phyloP scores from a whole-genome alignment of 2,329 filamentous ascomycete genomes.

The Epichloe hybrida region DNA sequence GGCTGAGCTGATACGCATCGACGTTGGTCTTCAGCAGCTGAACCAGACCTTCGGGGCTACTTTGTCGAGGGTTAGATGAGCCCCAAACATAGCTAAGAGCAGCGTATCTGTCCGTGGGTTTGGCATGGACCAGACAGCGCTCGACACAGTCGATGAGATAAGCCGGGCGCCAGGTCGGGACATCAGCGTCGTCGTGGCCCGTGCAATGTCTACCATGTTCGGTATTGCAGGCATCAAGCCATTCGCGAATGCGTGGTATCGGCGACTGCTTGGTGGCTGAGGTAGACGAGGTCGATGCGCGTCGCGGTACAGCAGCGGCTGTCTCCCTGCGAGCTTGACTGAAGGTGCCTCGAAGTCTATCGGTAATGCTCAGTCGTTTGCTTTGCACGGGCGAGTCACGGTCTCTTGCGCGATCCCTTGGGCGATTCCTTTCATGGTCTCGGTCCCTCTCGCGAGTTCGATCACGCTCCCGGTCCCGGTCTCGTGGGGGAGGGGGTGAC shows the following conservation, averaged over 20 bases:
- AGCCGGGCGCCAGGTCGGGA: constrained; percentile 24
- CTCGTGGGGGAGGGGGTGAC: constrained; percentile 1
- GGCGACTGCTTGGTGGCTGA: constrained; percentile 20
- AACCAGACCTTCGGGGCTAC: constrained; percentile 13
- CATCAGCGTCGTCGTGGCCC: constrained; percentile 12
- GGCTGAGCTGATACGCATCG: constrained; percentile 19
- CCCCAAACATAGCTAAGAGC: constrained; percentile 35
- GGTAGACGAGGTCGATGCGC: constrained; percentile 16
- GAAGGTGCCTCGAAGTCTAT: constrained; percentile 23
- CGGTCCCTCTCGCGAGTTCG: constrained; percentile 1
- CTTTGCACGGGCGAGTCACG: constrained; percentile 15
- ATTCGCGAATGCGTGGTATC: constrained; percentile 25
- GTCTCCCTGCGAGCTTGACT: constrained; percentile 18
- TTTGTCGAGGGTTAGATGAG: constrained; percentile 13
- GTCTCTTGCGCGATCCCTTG: constrained; percentile 13
- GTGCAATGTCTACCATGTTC: constrained; percentile 28
- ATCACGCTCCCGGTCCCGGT: background rate
- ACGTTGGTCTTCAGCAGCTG: constrained; percentile 24
- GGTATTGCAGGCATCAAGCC: constrained; percentile 30
- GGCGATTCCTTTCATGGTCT: constrained; percentile 4
- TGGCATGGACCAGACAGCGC: constrained; percentile 23
- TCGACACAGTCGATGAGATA: constrained; percentile 29
- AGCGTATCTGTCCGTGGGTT: constrained; percentile 26
- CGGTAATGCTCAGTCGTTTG: constrained; percentile 28
- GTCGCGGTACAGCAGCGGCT: constrained; percentile 15